Evolutionary conservation across 2,329 filamentous ascomycete species (phyloP), one percentile per base, ranked within the genome.

Genomic region (Scedosporium minutisporum): DNA sequence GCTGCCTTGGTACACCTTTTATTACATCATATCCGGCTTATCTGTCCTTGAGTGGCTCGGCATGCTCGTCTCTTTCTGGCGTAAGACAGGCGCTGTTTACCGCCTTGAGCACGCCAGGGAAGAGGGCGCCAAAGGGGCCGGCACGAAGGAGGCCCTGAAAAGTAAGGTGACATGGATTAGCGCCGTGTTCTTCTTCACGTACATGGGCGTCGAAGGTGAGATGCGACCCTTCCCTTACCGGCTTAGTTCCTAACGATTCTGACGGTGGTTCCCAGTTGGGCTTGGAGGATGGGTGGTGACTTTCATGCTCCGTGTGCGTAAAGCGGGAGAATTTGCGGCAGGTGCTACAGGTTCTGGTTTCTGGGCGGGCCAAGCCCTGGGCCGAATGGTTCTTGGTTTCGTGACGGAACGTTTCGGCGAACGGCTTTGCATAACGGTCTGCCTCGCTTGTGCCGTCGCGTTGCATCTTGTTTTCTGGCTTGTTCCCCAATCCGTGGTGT

Each of bases 221-320:
- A 62, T 9, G 23, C 10, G 9, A 14, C 7, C 1, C 14, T 3
- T n/a, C n/a, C n/a, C 23, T 2, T 42, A 2, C 6, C 12, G 46
- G 25, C 14, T 18, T 9, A 55, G 6, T 55, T 25, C 9, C 9
- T 7, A 55, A 9, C 48, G 6, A 55, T 7, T 18, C 38, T 42
- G 14, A 42, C 38, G 38, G 38, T 42, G 38, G 6, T 55, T 7
- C 23, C 0, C 16, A 77, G 75, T 89, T 59, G 86, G 85, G 0
- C 79, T 91, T 1, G 88, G 88, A 23, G 90, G 90, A 3, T 93
- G 90, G 90, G 86, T 93, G 41, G 87, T 91, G 41, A 87, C 86
- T 0, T 92, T 93, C 71, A 92, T 93, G 88, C 83, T 90, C 5
- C 81, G 83, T 12, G 85, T 90, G 9, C 82, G 90, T 14, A 75